phyloP scores from a whole-genome alignment of 108 stramenopile species.

The Fragilariopsis cylindrus region DNA sequence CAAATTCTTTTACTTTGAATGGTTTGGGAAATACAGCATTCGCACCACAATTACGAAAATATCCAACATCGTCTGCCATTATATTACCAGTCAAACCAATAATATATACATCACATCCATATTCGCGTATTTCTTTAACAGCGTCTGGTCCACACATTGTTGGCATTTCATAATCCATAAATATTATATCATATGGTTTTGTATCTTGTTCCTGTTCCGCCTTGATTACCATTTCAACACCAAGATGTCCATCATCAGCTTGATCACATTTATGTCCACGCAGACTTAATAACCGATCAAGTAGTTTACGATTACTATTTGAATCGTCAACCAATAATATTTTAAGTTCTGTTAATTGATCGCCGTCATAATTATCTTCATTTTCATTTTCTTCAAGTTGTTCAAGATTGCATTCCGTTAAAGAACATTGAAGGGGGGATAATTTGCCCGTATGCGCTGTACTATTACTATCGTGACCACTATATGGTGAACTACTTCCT shows the following conservation, averaged over 20 bases:
- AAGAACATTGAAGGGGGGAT: background rate
- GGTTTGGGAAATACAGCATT: constrained; percentile 44
- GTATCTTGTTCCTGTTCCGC: background rate
- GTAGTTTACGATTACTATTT: constrained; percentile 36
- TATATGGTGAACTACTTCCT: too few species aligned
- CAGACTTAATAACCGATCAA: constrained; percentile 25
- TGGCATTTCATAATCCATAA: constrained; percentile 42
- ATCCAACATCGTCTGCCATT: constrained; percentile 36
- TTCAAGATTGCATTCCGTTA: background rate
- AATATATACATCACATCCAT: constrained; percentile 34
- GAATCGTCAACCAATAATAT: constrained; percentile 37
- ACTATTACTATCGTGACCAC: too few species aligned
- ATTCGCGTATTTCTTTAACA: constrained; percentile 18
- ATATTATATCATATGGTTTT: constrained; percentile 25
- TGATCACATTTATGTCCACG: constrained; percentile 33
- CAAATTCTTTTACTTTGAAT: constrained; percentile 29
- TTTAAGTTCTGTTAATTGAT: constrained; percentile 1
- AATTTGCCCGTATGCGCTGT: too few species aligned
- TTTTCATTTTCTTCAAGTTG: background rate
- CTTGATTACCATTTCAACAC: constrained; percentile 26
- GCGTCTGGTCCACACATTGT: constrained; percentile 23
- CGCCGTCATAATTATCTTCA: background rate
- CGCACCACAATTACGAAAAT: constrained; percentile 35
- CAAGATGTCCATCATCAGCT: constrained; percentile 39
- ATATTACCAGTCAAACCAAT: constrained; percentile 46